Percentiles rank a stretch among this genome's conserved stretches.
phyloP scores from a whole-genome alignment of 2,329 filamentous ascomycete genomes.

The Talaromyces piceae region DNA sequence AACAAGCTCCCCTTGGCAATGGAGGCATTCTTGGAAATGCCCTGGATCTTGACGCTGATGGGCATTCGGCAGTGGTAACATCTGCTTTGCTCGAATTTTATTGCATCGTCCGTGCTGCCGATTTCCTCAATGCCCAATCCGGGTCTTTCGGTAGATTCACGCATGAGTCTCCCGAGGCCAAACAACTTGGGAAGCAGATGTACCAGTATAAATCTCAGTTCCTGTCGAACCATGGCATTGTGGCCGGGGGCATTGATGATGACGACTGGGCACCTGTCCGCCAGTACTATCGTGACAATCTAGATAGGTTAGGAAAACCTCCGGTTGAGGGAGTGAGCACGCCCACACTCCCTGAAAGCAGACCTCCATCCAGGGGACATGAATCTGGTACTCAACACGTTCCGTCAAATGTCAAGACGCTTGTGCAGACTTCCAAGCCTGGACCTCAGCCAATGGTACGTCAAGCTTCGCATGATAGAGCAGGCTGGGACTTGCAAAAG shows the following conservation, averaged over 20 bases:
- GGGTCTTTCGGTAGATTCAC: conserved; percentile 29
- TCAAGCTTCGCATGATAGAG: conserved; percentile 4
- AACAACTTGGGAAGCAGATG: conserved; percentile 34
- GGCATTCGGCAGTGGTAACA: conserved; percentile 36
- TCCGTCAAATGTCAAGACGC: conserved; percentile 1
- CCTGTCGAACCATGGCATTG: conserved; percentile 33
- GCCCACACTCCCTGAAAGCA: conserved; percentile 17
- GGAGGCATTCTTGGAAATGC: conserved; percentile 9
- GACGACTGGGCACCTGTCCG: conserved; percentile 30
- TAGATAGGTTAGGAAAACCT: conserved; percentile 33
- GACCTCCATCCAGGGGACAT: conserved; percentile 16
- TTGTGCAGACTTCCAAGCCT: conserved; percentile 14
- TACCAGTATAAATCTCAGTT: conserved; percentile 37
- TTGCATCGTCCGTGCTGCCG: conserved; percentile 36
- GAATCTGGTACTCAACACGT: conserved; percentile 17
- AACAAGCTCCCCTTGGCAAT: conserved; percentile 15
- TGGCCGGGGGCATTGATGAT: conserved; percentile 32
- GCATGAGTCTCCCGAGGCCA: conserved; percentile 36
- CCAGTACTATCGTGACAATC: conserved; percentile 36
- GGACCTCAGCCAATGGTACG: conserved; percentile 10
- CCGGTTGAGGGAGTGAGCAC: conserved; percentile 28
- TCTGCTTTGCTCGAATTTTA: conserved; percentile 40
- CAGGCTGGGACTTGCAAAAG: conserved; percentile 16
- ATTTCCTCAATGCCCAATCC: conserved; percentile 35
- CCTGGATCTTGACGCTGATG: conserved; percentile 26